Conservation (phyloP, 2,329 filamentous ascomycete genomes). For the Neobulgaria alba region DNA sequence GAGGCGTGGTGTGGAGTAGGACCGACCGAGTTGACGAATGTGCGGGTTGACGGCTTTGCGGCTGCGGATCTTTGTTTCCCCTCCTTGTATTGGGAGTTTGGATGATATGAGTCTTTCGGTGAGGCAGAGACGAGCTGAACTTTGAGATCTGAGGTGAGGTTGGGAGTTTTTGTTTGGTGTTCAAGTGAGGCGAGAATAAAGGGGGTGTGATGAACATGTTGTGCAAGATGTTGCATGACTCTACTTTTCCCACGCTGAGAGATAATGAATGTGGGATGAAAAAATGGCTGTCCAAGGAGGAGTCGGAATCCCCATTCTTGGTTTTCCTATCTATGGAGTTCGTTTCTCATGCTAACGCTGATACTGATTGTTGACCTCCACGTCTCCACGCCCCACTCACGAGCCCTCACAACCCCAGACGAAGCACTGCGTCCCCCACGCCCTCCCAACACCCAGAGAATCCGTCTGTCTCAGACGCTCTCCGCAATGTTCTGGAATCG, state of each 20-base stretch:
- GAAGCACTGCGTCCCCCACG: not conserved
- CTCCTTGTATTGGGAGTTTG: no score
- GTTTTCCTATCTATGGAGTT: not conserved
- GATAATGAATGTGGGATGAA: not conserved
- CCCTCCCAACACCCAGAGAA: not conserved
- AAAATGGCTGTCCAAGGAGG: not conserved
- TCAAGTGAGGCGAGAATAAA: no score
- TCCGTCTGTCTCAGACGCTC: no score
- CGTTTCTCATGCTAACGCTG: not conserved
- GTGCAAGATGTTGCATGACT: not conserved
- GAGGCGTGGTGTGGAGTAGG: not conserved
- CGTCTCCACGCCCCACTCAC: not conserved
- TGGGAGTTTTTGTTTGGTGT: no score
- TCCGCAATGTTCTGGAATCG: no score
- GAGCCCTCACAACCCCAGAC: not conserved
- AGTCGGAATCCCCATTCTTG: not conserved
- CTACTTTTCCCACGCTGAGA: not conserved
- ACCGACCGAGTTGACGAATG: not conserved
- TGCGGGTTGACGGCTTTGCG: no score
- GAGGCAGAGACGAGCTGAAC: not conserved
- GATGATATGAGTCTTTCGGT: no score
- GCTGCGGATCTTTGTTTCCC: no score
- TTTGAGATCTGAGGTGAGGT: not conserved
- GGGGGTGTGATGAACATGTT: no score
- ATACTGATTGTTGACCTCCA: not conserved